A percentile compares a stretch with the other conserved stretches of the same genome.
phyloP scores from a whole-genome alignment of 495 filamentous ascomycete species.

The Chaetomidium leptoderma region DNA sequence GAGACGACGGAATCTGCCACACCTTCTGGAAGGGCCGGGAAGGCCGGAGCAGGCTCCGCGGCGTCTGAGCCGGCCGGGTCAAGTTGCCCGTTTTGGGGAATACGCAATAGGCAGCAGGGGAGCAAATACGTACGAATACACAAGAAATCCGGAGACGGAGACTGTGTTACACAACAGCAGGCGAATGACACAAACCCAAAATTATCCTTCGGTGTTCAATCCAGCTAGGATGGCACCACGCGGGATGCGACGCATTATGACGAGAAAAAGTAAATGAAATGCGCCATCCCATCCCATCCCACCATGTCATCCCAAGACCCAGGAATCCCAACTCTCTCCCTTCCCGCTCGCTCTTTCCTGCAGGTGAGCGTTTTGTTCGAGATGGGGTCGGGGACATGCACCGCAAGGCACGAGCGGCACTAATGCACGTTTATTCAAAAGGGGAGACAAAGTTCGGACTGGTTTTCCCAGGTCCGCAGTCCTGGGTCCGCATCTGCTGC shows the following conservation, averaged over 20 bases:
- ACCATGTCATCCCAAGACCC: too few relatives aligned
- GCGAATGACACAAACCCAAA: not conserved
- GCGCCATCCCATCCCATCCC: too few relatives aligned
- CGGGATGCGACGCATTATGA: too few relatives aligned
- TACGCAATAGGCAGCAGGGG: too few relatives aligned
- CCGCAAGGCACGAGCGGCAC: conserved; percentile 16
- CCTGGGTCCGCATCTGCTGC: conserved; percentile 23
- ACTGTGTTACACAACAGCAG: conserved; percentile 3
- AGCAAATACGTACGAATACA: not conserved
- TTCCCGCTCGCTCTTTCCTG: not conserved
- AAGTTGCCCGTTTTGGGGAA: not conserved
- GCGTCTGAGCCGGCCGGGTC: not conserved
- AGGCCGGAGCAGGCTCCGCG: conserved; percentile 1
- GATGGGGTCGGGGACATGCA: conserved; percentile 4
- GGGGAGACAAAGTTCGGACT: conserved; percentile 28
- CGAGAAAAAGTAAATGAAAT: too few relatives aligned
- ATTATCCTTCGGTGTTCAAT: too few relatives aligned
- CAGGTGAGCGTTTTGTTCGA: too few relatives aligned
- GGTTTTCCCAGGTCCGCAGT: conserved; percentile 23
- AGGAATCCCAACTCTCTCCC: too few relatives aligned
- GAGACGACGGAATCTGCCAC: not conserved
- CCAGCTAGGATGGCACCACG: not conserved
- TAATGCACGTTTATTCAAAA: conserved; percentile 44
- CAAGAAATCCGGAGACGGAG: not conserved
- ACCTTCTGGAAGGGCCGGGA: conserved; percentile 5